phyloP scores from a whole-genome alignment of 768 basidiomycete species.

The Porphyrellus cyaneotinctus region DNA sequence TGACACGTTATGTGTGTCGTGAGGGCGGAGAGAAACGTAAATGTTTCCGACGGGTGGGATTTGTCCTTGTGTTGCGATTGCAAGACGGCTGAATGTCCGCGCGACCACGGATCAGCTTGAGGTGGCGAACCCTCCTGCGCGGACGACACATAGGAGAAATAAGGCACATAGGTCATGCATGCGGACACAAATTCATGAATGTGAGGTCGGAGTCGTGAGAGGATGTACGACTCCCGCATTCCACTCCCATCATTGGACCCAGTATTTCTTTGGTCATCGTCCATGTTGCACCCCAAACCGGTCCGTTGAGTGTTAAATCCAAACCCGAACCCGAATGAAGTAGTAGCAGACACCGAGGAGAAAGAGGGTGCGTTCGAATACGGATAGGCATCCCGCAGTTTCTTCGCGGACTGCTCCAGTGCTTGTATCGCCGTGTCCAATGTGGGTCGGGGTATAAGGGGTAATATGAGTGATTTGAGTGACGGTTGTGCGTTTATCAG shows the following conservation, averaged over 20 bases:
- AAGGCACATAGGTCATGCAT: conserved; percentile 78
- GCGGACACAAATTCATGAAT: conserved; percentile 74
- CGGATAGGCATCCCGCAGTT: conserved; percentile 77
- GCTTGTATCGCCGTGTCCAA: conserved; percentile 70
- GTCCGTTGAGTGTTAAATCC: conserved; percentile 20
- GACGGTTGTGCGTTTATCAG: conserved; percentile 65
- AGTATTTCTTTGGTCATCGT: conserved; percentile 25
- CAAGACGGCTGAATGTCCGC: conserved; percentile 41
- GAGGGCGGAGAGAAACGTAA: conserved; percentile 62
- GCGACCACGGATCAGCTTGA: conserved; percentile 27
- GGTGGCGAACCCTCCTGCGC: conserved; percentile 18
- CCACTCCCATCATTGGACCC: conserved; percentile 38
- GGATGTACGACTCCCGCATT: conserved; percentile 80
- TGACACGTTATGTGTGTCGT: conserved; percentile 66
- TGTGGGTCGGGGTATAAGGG: conserved; percentile 81
- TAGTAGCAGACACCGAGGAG: conserved; percentile 28
- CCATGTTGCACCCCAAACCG: conserved; percentile 32
- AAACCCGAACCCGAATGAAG: conserved; percentile 33
- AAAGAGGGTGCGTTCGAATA: conserved; percentile 56
- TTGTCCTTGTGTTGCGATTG: conserved; percentile 59
- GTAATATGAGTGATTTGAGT: conserved; percentile 66
- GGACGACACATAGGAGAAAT: conserved; percentile 62
- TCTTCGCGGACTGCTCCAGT: conserved; percentile 62
- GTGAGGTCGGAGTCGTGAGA: conserved; percentile 69
- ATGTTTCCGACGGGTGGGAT: conserved; percentile 71